These are phyloP conservation scores for Leishmania martiniquensis DNA, from an alignment of 208 protist genomes.

Conservation along the genomic window DNA sequence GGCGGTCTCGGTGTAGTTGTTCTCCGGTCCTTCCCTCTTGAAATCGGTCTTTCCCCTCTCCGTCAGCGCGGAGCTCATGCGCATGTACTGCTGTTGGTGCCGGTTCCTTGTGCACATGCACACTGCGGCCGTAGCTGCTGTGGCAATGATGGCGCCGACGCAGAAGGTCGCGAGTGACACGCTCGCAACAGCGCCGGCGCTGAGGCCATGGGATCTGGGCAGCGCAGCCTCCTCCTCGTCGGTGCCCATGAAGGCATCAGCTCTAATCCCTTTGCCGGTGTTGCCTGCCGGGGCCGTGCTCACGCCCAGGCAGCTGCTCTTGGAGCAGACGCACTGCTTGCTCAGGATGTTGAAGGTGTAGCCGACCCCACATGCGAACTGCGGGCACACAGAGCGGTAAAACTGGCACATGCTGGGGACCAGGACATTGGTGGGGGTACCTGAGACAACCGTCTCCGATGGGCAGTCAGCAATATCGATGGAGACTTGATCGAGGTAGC, in stretches of 20 bases:
- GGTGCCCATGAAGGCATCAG: neutral
- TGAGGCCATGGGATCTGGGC: slow-evolving; percentile 13
- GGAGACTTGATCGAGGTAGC: slow-evolving; percentile 49
- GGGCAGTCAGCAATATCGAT: slow-evolving; percentile 42
- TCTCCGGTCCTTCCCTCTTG: neutral
- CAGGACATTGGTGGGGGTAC: slow-evolving; percentile 11
- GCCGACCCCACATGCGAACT: slow-evolving; percentile 27
- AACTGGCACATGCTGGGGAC: slow-evolving; percentile 34
- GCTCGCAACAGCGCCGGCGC: slow-evolving; percentile 26
- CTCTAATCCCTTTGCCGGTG: neutral
- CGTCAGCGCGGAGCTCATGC: neutral
- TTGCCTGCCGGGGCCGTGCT: neutral
- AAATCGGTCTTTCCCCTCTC: neutral
- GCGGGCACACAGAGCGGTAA: slow-evolving; percentile 33
- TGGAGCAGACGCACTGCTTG: slow-evolving; percentile 37
- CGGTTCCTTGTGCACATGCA: slow-evolving; percentile 24
- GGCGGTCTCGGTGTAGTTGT: neutral
- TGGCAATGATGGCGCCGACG: slow-evolving; percentile 26
- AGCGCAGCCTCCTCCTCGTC: neutral
- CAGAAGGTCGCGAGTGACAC: slow-evolving; percentile 36
- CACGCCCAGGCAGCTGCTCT: slow-evolving; percentile 7
- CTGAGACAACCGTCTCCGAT: slow-evolving; percentile 15
- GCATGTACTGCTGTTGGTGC: neutral
- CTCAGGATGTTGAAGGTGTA: slow-evolving; percentile 32
- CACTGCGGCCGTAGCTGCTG: slow-evolving; percentile 7